Conservation (phyloP, 495 filamentous ascomycete genomes). For the Cudoniella acicularis region DNA sequence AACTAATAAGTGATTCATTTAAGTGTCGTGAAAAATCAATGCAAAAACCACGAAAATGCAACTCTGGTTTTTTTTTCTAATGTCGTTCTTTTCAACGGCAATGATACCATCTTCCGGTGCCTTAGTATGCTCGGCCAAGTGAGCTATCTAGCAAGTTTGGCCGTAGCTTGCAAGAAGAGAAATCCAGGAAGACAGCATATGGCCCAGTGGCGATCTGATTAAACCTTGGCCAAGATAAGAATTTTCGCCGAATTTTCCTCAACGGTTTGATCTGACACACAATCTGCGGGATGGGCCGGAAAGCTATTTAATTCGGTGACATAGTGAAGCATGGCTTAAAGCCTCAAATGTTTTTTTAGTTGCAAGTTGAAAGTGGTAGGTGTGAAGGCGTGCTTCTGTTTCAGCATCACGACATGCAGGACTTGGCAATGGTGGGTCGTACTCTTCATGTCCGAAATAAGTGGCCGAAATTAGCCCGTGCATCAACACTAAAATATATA, state of each 20-base stretch:
- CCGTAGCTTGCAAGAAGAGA: background rate
- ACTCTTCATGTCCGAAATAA: background rate
- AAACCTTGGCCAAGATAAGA: too few relatives aligned
- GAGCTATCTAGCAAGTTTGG: background rate
- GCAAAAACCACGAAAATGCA: too few relatives aligned
- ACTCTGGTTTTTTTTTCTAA: background rate
- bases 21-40: background rate
- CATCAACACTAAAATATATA: background rate
- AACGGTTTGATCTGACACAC: background rate
- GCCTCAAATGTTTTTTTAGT: background rate
- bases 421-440: too few relatives aligned
- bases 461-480: background rate
- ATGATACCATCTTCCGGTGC: background rate
- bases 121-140: background rate
- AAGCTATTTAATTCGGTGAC: too few relatives aligned
- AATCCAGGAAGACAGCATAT: background rate
- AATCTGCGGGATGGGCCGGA: background rate
- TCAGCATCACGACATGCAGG: slow-evolving; percentile 34
- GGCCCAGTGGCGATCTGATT: too few relatives aligned
- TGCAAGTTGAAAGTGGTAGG: background rate
- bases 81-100: slow-evolving; percentile 1
- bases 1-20: background rate
- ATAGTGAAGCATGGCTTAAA: too few relatives aligned
- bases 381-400: background rate
- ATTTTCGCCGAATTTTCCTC: background rate